Evolutionary conservation across 2,329 filamentous ascomycete genomes (phyloP).

Genomic region (Colletotrichum karsti): DNA sequence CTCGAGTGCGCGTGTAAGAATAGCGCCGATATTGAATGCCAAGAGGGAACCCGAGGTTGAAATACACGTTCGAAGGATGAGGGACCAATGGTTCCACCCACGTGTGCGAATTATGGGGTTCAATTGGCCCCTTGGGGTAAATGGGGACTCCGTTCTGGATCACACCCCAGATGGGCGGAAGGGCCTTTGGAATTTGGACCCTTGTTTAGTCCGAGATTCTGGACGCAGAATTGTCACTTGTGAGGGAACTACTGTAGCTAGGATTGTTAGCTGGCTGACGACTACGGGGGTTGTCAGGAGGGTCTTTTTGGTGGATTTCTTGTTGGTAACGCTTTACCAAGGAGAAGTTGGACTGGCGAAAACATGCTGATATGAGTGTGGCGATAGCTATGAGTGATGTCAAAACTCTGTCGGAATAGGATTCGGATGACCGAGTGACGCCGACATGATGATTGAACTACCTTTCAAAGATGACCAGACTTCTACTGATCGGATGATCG

Average conservation of each 20-base stretch:
- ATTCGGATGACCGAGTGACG: not conserved
- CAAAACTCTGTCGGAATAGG: not conserved
- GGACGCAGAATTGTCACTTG: not conserved
- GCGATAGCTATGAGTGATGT: not conserved
- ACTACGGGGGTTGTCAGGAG: not conserved
- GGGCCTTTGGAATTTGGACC: not conserved
- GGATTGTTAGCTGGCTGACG: not conserved
- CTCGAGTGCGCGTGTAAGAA: not conserved
- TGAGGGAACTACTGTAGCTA: not conserved
- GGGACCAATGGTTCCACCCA: slow-evolving; percentile 16
- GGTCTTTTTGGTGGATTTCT: not conserved
- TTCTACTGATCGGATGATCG: not conserved
- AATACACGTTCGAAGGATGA: not conserved
- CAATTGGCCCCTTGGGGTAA: slow-evolving; percentile 16
- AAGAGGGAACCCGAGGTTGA: not conserved
- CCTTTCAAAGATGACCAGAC: not conserved
- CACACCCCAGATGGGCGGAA: not conserved
- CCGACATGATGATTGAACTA: not conserved
- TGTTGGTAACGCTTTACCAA: not conserved
- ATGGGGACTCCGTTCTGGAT: not conserved
- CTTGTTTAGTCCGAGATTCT: slow-evolving; percentile 6
- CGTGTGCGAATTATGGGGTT: slow-evolving; percentile 18
- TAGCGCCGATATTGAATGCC: not conserved
- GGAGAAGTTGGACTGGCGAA: not conserved
- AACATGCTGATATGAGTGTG: not conserved